Evolutionary conservation across 331 rosid species (phyloP).

Genomic region (Ulmus americana): DNA sequence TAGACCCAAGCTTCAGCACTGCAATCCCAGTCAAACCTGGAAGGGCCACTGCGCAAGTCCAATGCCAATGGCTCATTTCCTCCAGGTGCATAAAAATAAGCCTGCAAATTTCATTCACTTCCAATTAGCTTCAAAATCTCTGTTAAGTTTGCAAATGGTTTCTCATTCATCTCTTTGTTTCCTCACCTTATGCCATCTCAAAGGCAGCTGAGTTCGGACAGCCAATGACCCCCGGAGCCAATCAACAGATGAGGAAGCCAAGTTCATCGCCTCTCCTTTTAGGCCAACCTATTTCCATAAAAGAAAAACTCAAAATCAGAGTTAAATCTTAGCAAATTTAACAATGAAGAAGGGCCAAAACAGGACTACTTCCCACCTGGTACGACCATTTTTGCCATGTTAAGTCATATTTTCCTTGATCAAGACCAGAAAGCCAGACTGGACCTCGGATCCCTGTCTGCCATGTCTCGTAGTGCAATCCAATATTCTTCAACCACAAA

Average conservation of each 20-base stretch:
- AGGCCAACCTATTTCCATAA: conserved; percentile 64
- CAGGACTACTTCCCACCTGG: conserved; percentile 42
- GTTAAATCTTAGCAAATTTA: neutral
- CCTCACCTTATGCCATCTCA: conserved; percentile 85
- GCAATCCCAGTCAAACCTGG: too few species aligned
- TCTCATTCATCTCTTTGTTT: neutral
- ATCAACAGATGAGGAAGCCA: conserved; percentile 58
- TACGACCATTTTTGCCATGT: conserved; percentile 76
- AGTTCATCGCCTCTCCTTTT: conserved; percentile 71
- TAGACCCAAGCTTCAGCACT: too few species aligned
- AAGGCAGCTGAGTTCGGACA: conserved; percentile 35
- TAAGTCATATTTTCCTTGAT: conserved; percentile 58
- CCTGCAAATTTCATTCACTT: conserved; percentile 39
- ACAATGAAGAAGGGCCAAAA: neutral
- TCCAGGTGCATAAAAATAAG: conserved; percentile 57
- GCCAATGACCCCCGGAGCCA: conserved; percentile 56
- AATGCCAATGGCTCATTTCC: conserved; percentile 78
- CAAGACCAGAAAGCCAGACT: conserved; percentile 66
- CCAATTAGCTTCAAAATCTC: conserved; percentile 19
- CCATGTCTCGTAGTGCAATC: conserved; percentile 76
- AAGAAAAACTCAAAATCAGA: conserved; percentile 3
- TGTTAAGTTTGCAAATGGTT: neutral
- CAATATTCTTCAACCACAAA: conserved; percentile 54
- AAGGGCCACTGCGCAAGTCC: too few species aligned
- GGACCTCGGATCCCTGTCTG: conserved; percentile 78